Evolutionary conservation across 2,329 filamentous ascomycete species (phyloP), one percentile per base, ranked within the genome.

Genomic region (Colletotrichum cordylinicola): DNA sequence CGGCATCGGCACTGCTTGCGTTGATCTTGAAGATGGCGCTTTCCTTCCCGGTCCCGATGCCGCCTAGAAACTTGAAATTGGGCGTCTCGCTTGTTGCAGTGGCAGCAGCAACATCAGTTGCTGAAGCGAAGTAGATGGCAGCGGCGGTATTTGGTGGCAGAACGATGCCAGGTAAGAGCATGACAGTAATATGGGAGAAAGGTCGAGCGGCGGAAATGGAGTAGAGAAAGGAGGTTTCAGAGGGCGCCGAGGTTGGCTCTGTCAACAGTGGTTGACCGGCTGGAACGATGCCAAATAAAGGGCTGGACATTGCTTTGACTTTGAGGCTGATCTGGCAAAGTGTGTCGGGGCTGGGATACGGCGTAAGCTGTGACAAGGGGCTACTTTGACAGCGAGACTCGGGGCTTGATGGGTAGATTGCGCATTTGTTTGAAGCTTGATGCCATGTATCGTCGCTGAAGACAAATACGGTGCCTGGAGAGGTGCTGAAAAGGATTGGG

Each of bases 21-120:
- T 88, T 89, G 78, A 98, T 88, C 83, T 94, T 96, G 89, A 98
- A 98, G 73, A 98, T 94, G 43, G 96, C 95, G 79, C 94, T 96
- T 80, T 97, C 96, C 82, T 98, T 98, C 72, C 96, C 95, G 43
- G 94, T 93, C 2, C 95, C 96, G 72, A 99, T 93, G 65, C 93
- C 97, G 77, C 98, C 97, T 6, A 98, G 92, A 80, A 99, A 95
- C 76, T 90, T 92, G 86, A 98, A 98, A 62, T 93, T 91, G 2
- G 90, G 87, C 4, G 83, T 80, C 55, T 84, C 84, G 43, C 87
- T 87, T 6, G 86, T 83, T 4, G 84, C 78, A 16, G 85, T 83
- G 2, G 85, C 84, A 8, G 82, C 79, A 37, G 87, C 83, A 65
- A 87, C 83, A 79, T 84, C 70, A 85, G 82, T 55, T 73, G 87